Base-by-base conservation (phyloP, 2,329 filamentous ascomycete species). In the Metarhizium humberi region DNA sequence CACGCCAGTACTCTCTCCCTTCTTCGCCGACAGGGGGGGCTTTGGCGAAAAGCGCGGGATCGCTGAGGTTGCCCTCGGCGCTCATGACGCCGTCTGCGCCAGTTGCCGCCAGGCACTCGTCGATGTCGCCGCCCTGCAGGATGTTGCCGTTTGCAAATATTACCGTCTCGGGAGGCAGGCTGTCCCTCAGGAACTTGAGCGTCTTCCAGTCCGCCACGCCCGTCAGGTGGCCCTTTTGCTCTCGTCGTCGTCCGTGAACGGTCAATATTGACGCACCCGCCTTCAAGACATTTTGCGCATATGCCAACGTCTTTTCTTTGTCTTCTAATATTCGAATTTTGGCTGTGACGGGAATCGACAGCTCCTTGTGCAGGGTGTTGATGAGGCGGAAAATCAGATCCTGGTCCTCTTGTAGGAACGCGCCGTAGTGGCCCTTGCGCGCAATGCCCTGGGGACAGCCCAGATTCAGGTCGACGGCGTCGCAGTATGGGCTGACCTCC, bases 121-220 rank as follows among this genome's bases (percentile, higher is more conserved):
- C 80, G 11, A 99, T 75, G 67, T 99, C 92, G 0, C 78, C 85
- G 56, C 87, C 79, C 67, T 89, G 87, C 56, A 99, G 74, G 40
- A 96, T 86, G 66, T 99, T 99, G 13, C 94, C 94, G 69, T 99
- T 99, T 3, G 94, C 94, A 67, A 99, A 97, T 3, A 99, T 82
- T 29, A 99, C 94, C 7, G 91, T 95, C 50, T 96, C 91, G 1
- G 79, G 74, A 0, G 92, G 92, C 34, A 99, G 73, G 58, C 86
- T 87, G 11, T 96, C 89, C 51, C 94, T 79, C 60, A 99, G 72
- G 66, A 88, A 92, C 4, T 85, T 81, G 55, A 99, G 85, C 65
- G 87, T 82, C n/a, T 74, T 75, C 94, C 94, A 99, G 71, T 99
- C 91, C 4, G 94, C 94, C 40, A 97, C 63, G 0, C 94, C 94